Base-by-base conservation (phyloP, 352 stramenopile species). In the Plasmopara muralis region DNA sequence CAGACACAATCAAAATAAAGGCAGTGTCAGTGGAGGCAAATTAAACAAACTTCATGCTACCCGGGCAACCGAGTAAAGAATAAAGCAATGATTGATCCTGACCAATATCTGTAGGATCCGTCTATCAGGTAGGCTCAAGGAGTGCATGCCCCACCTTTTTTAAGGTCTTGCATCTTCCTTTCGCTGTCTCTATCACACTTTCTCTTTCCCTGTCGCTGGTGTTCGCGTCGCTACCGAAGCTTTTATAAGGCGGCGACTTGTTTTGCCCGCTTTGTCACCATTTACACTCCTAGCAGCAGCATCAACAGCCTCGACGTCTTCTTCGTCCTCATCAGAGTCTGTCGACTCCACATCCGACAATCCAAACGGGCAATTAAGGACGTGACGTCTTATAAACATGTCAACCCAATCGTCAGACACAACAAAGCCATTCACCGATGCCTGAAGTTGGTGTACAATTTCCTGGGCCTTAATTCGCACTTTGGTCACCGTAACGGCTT, bases 401-500 rank as follows among this genome's bases (percentile, higher is more conserved):
- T 70, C 62, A 39, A 67, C 50, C 62, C 62, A 70, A n/a, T 10
- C 5, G 12, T 70, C 55, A 9, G 62, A 70, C 9, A 64, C 49
- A 14, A 47, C 40, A n/a, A 70, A 70, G 9, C 54, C 58, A 39
- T 61, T 53, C 15, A 50, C 46, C 30, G 7, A 38, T 12, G 43
- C 43, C 20, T 61, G 46, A 12, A 64, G 8, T 42, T 43, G 55
- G 6, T 54, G 31, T 20, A 47, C 39, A 0, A 70, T 29, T 31
- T 61, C 43, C 25, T 57, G 25, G 0, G 62, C 62, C 33, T 67
- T 53, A 3, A 25, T 18, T 29, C 55, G 49, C 15, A 67, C 53
- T 1, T 34, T 34, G 8, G 48, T 12, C 14, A 56, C 47, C 5
- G 62, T 57, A 42, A 70, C 35, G 0, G 62, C 62, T 40, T 41